Evolutionary conservation across 768 basidiomycete genomes (phyloP).

Genomic region (Pulveroboletus ravenelii): DNA sequence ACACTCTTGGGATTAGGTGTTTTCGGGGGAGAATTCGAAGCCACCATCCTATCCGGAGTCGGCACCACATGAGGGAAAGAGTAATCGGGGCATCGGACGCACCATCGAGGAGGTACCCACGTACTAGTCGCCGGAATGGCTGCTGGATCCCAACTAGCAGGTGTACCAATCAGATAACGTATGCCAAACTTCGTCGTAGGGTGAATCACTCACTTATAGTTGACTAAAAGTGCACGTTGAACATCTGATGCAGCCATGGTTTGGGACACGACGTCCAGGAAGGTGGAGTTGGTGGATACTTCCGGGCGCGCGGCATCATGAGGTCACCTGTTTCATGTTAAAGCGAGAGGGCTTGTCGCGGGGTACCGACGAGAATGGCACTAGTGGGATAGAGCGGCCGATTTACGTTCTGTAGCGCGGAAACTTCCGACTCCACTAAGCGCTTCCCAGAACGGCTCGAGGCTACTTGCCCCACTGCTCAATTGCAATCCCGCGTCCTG

Average conservation of each 20-base stretch:
- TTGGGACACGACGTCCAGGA: background rate
- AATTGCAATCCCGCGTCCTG: no score
- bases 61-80: background rate
- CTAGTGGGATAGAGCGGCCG: no score
- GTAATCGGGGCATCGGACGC: background rate
- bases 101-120: slow-evolving; percentile 28
- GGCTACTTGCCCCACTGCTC: no score
- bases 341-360: no score
- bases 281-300: no score
- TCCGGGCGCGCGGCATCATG: no score
- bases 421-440: no score
- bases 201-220: slow-evolving; percentile 14
- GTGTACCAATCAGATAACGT: background rate
- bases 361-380: no score
- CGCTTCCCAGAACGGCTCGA: no score
- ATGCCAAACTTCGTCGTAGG: background rate
- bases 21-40: slow-evolving; percentile 3
- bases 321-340: no score
- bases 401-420: no score
- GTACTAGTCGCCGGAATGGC: slow-evolving; percentile 20
- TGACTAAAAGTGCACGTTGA: slow-evolving; percentile 10
- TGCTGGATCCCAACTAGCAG: slow-evolving; percentile 22
- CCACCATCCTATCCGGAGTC: slow-evolving; percentile 18
- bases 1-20: background rate
- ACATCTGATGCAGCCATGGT: slow-evolving; percentile 23